Evolutionary conservation across 768 basidiomycete species (phyloP).

Genomic region (Rickenella mellea): DNA sequence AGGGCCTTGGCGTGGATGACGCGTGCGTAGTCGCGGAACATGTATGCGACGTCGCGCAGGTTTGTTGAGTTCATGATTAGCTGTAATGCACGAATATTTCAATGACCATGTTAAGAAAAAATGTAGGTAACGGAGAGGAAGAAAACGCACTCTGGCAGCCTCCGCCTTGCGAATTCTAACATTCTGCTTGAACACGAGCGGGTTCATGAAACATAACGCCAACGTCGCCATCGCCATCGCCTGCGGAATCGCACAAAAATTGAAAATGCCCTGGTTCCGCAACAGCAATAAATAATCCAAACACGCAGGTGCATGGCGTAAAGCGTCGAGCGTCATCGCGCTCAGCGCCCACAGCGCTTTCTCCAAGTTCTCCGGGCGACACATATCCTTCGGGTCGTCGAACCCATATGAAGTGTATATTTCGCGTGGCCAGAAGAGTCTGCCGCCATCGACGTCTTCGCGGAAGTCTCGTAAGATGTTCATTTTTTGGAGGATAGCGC

Average conservation of each 20-base stretch:
- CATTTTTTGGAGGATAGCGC: slow-evolving; percentile 93
- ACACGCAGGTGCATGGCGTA: slow-evolving; percentile 75
- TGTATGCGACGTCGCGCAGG: slow-evolving; percentile 80
- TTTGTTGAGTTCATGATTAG: slow-evolving; percentile 90
- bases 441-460: slow-evolving; percentile 77
- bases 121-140: too few relatives aligned
- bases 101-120: not conserved
- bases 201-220: slow-evolving; percentile 89
- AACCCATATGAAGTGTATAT: slow-evolving; percentile 83
- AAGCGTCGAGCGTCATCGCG: slow-evolving; percentile 82
- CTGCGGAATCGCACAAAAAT: slow-evolving; percentile 91
- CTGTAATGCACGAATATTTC: slow-evolving; percentile 29
- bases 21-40: slow-evolving; percentile 77
- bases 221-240: slow-evolving; percentile 96
- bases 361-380: slow-evolving; percentile 36
- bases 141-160: slow-evolving; percentile 63
- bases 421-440: slow-evolving; percentile 92
- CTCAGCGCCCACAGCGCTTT: slow-evolving; percentile 76
- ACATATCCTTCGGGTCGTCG: slow-evolving; percentile 58
- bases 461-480: slow-evolving; percentile 95
- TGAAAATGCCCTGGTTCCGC: slow-evolving; percentile 91
- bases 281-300: slow-evolving; percentile 85
- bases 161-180: slow-evolving; percentile 93
- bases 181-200: slow-evolving; percentile 72
- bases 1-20: slow-evolving; percentile 74